phyloP scores from a whole-genome alignment of 2,329 filamentous ascomycete genomes.

The Fusarium tupiense region DNA sequence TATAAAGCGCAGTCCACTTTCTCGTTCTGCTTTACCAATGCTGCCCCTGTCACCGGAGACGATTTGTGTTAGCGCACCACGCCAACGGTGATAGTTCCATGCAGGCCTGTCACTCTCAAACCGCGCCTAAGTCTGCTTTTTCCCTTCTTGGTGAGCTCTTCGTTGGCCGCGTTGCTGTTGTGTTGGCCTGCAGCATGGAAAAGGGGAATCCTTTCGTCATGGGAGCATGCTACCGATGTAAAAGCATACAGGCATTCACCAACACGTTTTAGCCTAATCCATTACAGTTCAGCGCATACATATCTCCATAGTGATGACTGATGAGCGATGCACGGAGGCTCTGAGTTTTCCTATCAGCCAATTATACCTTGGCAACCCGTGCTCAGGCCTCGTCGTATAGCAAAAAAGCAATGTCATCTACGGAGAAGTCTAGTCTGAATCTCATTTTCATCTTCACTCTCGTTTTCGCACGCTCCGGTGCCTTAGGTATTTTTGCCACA shows the following conservation, averaged over 20 bases:
- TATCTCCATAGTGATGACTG: not conserved
- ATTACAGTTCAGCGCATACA: not conserved
- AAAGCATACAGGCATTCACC: not conserved
- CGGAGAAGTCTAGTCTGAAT: not conserved
- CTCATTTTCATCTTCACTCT: not conserved
- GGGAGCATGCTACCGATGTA: not conserved
- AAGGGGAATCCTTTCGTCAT: not conserved
- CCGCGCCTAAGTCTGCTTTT: not conserved
- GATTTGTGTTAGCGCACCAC: constrained; percentile 20
- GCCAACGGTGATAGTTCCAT: constrained; percentile 28
- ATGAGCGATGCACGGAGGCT: not conserved
- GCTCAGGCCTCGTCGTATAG: not conserved
- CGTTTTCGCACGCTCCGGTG: not conserved
- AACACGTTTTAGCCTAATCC: not conserved
- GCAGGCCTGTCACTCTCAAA: constrained; percentile 21
- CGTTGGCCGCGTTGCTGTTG: not conserved
- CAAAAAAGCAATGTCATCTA: not conserved
- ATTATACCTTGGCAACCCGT: not conserved
- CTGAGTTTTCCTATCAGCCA: not conserved
- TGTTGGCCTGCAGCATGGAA: not conserved
- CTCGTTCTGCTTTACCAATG: not conserved
- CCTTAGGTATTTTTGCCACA: constrained; percentile 8
- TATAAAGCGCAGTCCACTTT: constrained; percentile 2
- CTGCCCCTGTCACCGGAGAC: constrained; percentile 15
- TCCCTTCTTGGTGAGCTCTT: not conserved